phyloP scores from a whole-genome alignment of 2,329 filamentous ascomycete genomes.

The Myriosclerotinia duriaeana region DNA sequence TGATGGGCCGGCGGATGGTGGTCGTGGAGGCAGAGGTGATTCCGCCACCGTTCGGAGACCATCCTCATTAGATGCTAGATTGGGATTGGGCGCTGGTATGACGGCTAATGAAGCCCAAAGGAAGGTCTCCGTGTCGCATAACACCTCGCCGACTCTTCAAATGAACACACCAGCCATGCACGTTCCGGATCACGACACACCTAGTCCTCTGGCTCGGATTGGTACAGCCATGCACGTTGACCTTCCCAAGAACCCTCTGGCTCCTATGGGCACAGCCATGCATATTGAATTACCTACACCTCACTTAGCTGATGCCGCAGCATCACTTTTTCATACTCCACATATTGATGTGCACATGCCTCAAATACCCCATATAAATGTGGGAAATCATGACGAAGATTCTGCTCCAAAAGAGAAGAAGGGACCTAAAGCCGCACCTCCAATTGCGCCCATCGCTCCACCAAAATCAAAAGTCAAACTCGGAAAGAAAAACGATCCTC shows the following conservation, averaged over 20 bases:
- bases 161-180: too few relatives aligned
- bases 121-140: constrained; percentile 1
- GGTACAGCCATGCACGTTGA: not conserved
- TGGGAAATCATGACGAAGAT: not conserved
- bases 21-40: too few relatives aligned
- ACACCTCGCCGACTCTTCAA: not conserved
- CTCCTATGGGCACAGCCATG: not conserved
- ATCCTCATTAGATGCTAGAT: constrained; percentile 4
- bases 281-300: constrained; percentile 8
- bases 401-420: not conserved
- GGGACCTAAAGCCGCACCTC: not conserved
- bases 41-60: not conserved
- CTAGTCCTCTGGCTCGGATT: not conserved
- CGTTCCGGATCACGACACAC: not conserved
- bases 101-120: not conserved
- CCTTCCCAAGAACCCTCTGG: not conserved
- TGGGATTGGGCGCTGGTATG: constrained; percentile 11
- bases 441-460: not conserved
- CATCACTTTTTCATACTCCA: constrained; percentile 13
- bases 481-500: not conserved
- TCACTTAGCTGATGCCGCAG: not conserved
- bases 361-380: constrained; percentile 1
- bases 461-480: not conserved
- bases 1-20: constrained; percentile 19
- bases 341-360: constrained; percentile 3